phyloP scores from a whole-genome alignment of 2,329 filamentous ascomycete species.

The Paecilomyces formosus region DNA sequence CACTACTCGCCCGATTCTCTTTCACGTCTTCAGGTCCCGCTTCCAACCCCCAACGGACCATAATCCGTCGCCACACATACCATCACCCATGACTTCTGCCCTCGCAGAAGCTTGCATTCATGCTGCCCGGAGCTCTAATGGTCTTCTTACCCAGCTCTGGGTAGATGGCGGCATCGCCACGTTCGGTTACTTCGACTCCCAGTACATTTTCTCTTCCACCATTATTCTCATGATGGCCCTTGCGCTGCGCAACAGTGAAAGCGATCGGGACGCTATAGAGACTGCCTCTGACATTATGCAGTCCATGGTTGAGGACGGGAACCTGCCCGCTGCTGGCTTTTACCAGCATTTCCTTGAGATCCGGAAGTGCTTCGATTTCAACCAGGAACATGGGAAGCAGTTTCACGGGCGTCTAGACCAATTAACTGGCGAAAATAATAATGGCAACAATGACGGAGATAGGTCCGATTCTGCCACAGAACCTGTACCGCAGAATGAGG shows the following conservation, averaged over 20 bases:
- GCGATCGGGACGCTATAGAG: constrained; percentile 8
- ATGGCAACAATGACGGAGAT: background rate
- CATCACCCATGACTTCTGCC: constrained; percentile 8
- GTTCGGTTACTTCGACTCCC: constrained; percentile 8
- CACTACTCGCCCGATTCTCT: constrained; percentile 8
- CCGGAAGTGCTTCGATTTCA: constrained; percentile 6
- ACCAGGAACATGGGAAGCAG: constrained; percentile 1
- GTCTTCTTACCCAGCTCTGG: constrained; percentile 13
- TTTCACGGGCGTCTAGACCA: background rate
- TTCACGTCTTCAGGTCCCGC: constrained; percentile 8
- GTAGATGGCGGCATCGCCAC: constrained; percentile 9
- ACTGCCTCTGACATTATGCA: constrained; percentile 9
- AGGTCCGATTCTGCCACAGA: background rate
- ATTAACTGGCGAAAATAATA: background rate
- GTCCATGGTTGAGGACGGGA: constrained; percentile 8
- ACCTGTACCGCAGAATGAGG: background rate
- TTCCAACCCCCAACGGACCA: constrained; percentile 2
- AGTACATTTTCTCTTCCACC: constrained; percentile 10
- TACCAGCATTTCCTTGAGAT: constrained; percentile 8
- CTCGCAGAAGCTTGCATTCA: constrained; percentile 10
- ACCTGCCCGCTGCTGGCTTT: constrained; percentile 8
- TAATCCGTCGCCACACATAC: background rate
- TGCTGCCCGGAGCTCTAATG: constrained; percentile 7
- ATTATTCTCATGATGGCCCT: constrained; percentile 11
- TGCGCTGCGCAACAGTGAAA: constrained; percentile 5